Conservation (phyloP, 805 yeast species). For the Metschnikowia arizonensis region DNA sequence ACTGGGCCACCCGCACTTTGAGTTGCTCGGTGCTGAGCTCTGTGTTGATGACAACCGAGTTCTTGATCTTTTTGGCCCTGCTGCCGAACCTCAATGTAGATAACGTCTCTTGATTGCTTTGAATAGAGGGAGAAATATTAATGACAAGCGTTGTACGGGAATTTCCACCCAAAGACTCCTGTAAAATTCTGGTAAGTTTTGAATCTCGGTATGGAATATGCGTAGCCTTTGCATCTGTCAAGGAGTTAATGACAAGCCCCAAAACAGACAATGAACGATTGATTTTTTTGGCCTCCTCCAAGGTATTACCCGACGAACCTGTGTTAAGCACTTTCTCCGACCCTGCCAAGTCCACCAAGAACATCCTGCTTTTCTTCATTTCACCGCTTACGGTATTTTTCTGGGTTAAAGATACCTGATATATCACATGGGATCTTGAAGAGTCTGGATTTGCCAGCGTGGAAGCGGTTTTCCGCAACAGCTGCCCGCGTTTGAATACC, state of each 20-base stretch:
- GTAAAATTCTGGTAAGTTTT: constrained; percentile 70
- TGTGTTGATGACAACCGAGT: constrained; percentile 59
- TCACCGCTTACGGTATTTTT: constrained; percentile 52
- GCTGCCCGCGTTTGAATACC: constrained; percentile 56
- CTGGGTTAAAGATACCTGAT: constrained; percentile 65
- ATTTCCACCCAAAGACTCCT: constrained; percentile 80
- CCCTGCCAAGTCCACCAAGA: constrained; percentile 82
- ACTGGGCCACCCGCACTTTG: constrained; percentile 34
- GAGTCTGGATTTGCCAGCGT: constrained; percentile 72
- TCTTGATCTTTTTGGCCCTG: constrained; percentile 64
- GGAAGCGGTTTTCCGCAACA: constrained; percentile 50
- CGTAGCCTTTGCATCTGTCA: constrained; percentile 62
- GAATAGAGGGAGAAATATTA: constrained; percentile 62
- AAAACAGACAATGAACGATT: constrained; percentile 73
- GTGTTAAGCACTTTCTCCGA: constrained; percentile 76
- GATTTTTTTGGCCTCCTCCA: constrained; percentile 82
- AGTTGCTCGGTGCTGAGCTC: constrained; percentile 52
- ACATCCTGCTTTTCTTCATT: constrained; percentile 58
- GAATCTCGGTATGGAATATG: constrained; percentile 78
- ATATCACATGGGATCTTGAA: constrained; percentile 77
- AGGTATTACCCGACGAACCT: constrained; percentile 68
- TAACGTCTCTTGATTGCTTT: constrained; percentile 59
- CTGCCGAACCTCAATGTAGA: constrained; percentile 73
- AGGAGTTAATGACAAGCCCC: constrained; percentile 75
- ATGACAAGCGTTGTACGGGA: constrained; percentile 70